A percentile compares a stretch with the other conserved stretches of the same genome.
phyloP scores from a whole-genome alignment of 139 green algal genomes.

The Chara braunii region DNA sequence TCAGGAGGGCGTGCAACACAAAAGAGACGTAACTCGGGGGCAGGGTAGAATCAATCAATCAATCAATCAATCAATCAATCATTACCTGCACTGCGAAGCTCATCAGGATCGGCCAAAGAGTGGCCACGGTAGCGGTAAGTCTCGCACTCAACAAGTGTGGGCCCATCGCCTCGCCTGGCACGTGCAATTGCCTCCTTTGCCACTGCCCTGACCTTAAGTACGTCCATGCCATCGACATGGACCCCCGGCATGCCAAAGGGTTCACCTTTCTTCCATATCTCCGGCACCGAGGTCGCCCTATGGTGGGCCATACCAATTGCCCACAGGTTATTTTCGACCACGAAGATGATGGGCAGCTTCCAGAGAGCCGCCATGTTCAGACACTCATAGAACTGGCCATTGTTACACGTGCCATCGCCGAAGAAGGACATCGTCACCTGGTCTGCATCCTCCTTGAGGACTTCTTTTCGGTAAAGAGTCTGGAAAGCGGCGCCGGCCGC shows the following conservation, averaged over 20 bases:
- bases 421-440: constrained; percentile 73
- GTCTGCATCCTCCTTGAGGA: constrained; percentile 67
- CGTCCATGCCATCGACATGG: constrained; percentile 94
- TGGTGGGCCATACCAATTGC: constrained; percentile 94
- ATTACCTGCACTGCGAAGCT: constrained; percentile 65
- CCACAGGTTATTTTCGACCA: constrained; percentile 99
- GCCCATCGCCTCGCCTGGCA: constrained; percentile 79
- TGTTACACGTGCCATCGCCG: constrained; percentile 94
- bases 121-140: constrained; percentile 97
- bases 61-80: no score
- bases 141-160: constrained; percentile 93
- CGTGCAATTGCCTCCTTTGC: constrained; percentile 80
- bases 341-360: constrained; percentile 92
- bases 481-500: constrained; percentile 89
- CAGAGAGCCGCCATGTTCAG: constrained; percentile 87
- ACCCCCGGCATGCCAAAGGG: constrained; percentile 95
- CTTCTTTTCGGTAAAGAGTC: constrained; percentile 71
- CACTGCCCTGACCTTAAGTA: constrained; percentile 80
- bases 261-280: constrained; percentile 95
- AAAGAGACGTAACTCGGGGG: no score
- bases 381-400: constrained; percentile 89
- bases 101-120: constrained; percentile 94
- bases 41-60: no score
- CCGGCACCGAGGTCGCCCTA: constrained; percentile 72
- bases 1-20: no score